Evolutionary conservation across 805 yeast species (phyloP).

Genomic region (Schwanniomyces occidentalis): DNA sequence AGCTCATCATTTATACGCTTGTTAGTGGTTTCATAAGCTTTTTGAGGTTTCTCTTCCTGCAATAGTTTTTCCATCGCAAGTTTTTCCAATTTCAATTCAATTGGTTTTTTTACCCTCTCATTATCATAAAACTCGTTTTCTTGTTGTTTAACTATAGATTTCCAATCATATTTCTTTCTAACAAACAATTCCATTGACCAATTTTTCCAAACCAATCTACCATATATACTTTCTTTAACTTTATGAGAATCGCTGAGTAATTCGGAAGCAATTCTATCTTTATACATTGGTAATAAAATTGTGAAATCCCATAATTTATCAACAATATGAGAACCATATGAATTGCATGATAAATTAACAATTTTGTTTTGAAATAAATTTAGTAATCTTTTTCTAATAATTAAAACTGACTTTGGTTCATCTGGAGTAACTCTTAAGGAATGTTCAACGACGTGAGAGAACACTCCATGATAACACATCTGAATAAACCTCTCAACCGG

Average conservation of each 20-base stretch:
- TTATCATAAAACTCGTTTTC: slow-evolving; percentile 28
- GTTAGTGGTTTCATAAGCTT: slow-evolving; percentile 18
- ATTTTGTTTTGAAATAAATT: slow-evolving; percentile 59
- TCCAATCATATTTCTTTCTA: slow-evolving; percentile 84
- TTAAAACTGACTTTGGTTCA: slow-evolving; percentile 44
- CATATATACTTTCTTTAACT: slow-evolving; percentile 84
- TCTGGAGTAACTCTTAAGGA: slow-evolving; percentile 46
- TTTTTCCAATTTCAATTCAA: slow-evolving; percentile 42
- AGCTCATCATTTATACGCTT: slow-evolving; percentile 21
- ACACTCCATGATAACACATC: slow-evolving; percentile 87
- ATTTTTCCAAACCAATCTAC: slow-evolving; percentile 91
- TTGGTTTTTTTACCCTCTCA: slow-evolving; percentile 34
- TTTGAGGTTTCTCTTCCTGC: slow-evolving; percentile 25
- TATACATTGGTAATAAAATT: slow-evolving; percentile 71
- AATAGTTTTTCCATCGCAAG: slow-evolving; percentile 30
- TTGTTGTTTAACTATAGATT: slow-evolving; percentile 52
- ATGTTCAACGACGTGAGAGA: slow-evolving; percentile 83
- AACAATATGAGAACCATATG: slow-evolving; percentile 88
- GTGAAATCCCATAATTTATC: slow-evolving; percentile 85
- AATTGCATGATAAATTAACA: slow-evolving; percentile 70
- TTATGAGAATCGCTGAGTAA: slow-evolving; percentile 57
- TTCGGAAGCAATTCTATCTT: slow-evolving; percentile 80
- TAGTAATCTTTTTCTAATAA: slow-evolving; percentile 66
- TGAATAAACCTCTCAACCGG: slow-evolving; percentile 63
- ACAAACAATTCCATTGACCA: slow-evolving; percentile 84